A percentile compares a stretch with the other conserved stretches of the same genome.
phyloP scores from a whole-genome alignment of 2,329 filamentous ascomycete species.

The Claviceps purpurea region DNA sequence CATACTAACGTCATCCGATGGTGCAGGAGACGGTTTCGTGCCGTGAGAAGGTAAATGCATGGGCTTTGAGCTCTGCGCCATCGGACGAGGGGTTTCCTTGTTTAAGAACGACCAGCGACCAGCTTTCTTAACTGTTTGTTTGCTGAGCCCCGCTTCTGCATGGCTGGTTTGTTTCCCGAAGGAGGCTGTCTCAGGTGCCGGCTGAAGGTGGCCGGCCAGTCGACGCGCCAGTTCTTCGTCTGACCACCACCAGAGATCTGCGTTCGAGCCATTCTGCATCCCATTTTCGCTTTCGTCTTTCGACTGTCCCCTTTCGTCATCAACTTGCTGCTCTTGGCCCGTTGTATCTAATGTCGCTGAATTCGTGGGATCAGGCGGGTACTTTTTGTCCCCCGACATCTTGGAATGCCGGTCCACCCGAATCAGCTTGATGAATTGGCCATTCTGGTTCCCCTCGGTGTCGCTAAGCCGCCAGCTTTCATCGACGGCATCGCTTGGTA shows the following conservation, averaged over 20 bases:
- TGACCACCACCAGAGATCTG: slow-evolving; percentile 28
- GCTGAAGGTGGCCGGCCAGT: slow-evolving; percentile 30
- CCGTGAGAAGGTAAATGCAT: not conserved
- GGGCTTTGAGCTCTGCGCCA: not conserved
- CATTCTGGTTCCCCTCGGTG: slow-evolving; percentile 14
- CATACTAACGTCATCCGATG: slow-evolving; percentile 22
- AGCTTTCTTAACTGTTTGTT: slow-evolving; percentile 13
- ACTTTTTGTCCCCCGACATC: not conserved
- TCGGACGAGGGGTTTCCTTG: slow-evolving; percentile 8
- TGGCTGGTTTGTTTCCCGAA: slow-evolving; percentile 18
- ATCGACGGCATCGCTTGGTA: slow-evolving; percentile 28
- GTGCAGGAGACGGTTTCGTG: not conserved
- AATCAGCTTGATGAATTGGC: slow-evolving; percentile 19
- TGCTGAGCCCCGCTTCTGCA: slow-evolving; percentile 17
- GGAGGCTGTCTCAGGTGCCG: slow-evolving; percentile 12
- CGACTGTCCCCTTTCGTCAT: slow-evolving; percentile 6
- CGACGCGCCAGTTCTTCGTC: slow-evolving; percentile 33
- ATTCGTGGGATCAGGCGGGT: not conserved
- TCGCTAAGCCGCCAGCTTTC: slow-evolving; percentile 23
- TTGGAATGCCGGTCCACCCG: slow-evolving; percentile 14
- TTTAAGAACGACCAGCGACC: slow-evolving; percentile 21
- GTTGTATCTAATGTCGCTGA: not conserved
- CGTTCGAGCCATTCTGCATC: not conserved
- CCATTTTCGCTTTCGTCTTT: slow-evolving; percentile 11
- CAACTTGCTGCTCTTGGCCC: not conserved